phyloP scores from a whole-genome alignment of 73 alveolate species.

The Stentor roeselii region DNA sequence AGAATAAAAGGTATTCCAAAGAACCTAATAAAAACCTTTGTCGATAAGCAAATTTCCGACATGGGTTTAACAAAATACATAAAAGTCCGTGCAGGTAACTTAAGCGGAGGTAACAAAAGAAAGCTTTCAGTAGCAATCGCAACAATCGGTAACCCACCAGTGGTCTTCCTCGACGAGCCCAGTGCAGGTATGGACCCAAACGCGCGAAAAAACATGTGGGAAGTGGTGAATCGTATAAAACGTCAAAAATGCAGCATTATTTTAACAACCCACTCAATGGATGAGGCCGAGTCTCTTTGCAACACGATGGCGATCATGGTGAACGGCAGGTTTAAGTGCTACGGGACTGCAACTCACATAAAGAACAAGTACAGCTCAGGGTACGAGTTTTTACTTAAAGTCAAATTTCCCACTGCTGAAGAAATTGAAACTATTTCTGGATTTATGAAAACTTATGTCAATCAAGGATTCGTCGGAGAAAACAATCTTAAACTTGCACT shows the following conservation, averaged over 20 bases:
- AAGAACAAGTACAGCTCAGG: constrained; percentile 88
- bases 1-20: constrained; percentile 82
- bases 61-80: constrained; percentile 66
- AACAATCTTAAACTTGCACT: background rate
- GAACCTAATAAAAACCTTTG: constrained; percentile 39
- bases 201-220: constrained; percentile 91
- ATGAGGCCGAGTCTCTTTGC: constrained; percentile 91
- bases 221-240: constrained; percentile 76
- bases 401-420: constrained; percentile 45
- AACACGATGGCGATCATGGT: constrained; percentile 90
- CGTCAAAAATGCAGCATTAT: constrained; percentile 71
- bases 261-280: constrained; percentile 89
- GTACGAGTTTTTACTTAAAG: constrained; percentile 74
- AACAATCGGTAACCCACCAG: constrained; percentile 95
- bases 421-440: constrained; percentile 20
- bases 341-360: constrained; percentile 81
- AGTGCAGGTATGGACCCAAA: constrained; percentile 96
- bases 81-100: constrained; percentile 75
- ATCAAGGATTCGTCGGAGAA: background rate
- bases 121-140: constrained; percentile 96
- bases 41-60: constrained; percentile 53
- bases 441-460: background rate
- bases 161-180: constrained; percentile 95
- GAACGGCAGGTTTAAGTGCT: constrained; percentile 80
- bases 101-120: constrained; percentile 97